Evolutionary conservation across 306 rosid genomes (phyloP).

Genomic region (Begonia peltatifolia): DNA sequence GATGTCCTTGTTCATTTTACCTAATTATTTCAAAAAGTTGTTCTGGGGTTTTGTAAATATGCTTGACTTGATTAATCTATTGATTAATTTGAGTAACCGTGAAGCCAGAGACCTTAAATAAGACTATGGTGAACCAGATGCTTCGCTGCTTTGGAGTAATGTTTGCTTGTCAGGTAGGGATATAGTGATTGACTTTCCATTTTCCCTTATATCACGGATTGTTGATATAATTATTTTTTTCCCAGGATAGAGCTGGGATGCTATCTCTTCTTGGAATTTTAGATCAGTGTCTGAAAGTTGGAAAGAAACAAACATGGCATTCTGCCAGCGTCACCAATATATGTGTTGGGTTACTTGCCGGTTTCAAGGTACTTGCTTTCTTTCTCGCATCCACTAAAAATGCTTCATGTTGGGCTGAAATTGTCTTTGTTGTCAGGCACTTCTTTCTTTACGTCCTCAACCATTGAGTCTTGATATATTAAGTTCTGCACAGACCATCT

Average conservation of each 20-base stretch:
- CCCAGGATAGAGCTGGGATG: slow-evolving; percentile 81
- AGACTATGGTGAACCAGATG: slow-evolving; percentile 97
- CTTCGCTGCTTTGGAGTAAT: slow-evolving; percentile 71
- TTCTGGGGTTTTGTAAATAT: no score
- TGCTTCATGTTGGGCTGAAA: slow-evolving; percentile 11
- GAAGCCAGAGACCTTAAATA: slow-evolving; percentile 95
- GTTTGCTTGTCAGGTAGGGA: slow-evolving; percentile 89
- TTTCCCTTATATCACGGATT: slow-evolving; percentile 9
- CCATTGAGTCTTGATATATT: slow-evolving; percentile 59
- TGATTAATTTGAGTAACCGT: slow-evolving; percentile 29
- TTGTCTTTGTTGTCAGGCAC: slow-evolving; percentile 37
- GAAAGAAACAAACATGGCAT: slow-evolving; percentile 83
- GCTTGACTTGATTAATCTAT: background rate
- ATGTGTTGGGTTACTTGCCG: slow-evolving; percentile 84
- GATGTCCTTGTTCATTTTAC: no score
- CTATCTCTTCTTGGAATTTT: slow-evolving; percentile 70
- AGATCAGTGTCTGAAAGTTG: slow-evolving; percentile 90
- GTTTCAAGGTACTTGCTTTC: slow-evolving; percentile 57
- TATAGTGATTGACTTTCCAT: slow-evolving; percentile 9
- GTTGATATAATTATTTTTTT: slow-evolving; percentile 20
- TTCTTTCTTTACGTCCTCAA: slow-evolving; percentile 56
- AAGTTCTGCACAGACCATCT: slow-evolving; percentile 68
- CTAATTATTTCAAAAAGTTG: no score
- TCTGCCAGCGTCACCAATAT: slow-evolving; percentile 75
- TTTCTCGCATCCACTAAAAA: slow-evolving; percentile 9